phyloP scores from a whole-genome alignment of 75 land plant genomes.

The Larix kaempferi region DNA sequence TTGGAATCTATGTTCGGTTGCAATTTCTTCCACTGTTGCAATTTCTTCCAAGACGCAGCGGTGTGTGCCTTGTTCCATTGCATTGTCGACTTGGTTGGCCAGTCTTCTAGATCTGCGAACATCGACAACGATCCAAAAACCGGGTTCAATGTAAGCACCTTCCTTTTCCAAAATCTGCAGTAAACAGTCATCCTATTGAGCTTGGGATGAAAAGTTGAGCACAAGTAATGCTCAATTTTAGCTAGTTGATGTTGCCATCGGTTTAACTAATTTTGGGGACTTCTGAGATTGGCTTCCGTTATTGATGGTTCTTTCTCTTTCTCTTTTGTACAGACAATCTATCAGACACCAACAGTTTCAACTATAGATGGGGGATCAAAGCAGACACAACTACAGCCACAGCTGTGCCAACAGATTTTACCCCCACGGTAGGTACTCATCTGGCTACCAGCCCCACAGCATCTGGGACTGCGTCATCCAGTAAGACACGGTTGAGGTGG shows the following conservation, averaged over 20 bases:
- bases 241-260: neutral
- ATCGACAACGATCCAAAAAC: conserved; percentile 21
- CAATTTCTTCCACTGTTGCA: too few relatives aligned
- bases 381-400: conserved; percentile 10
- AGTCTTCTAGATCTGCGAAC: too few relatives aligned
- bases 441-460: conserved; percentile 8
- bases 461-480: conserved; percentile 12
- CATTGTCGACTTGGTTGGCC: too few relatives aligned
- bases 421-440: neutral
- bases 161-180: neutral
- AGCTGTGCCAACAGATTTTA: neutral
- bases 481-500: conserved; percentile 44
- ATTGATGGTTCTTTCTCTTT: neutral
- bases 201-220: neutral
- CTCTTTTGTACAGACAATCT: neutral
- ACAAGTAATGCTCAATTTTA: neutral
- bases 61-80: too few relatives aligned
- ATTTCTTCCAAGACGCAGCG: too few relatives aligned
- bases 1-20: too few relatives aligned
- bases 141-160: conserved; percentile 39
- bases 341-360: neutral
- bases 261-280: neutral
- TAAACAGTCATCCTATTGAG: neutral
- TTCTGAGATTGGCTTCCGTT: neutral
- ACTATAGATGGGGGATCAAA: conserved; percentile 8